Base-by-base conservation (phyloP, 768 basidiomycete species). In the Hypholoma sublateritium region DNA sequence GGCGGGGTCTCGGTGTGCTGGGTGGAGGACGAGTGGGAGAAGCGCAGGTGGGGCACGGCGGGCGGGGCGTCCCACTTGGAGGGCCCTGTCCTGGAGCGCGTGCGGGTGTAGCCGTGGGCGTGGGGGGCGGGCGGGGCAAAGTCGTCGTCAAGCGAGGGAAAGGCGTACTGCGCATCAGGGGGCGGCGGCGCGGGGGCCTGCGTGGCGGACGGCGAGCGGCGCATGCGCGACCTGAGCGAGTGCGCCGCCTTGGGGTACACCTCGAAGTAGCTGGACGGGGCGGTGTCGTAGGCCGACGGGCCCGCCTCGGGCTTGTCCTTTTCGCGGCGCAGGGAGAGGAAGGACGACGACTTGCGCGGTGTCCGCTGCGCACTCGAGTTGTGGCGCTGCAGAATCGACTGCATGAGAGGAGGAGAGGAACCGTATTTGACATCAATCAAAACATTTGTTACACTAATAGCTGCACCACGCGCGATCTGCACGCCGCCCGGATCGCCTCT, bases 1-100 rank as follows among this genome's bases (percentile, higher is more conserved):
- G 88, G 90, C 44, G 87, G 83, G 1, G 87, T 87, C 63, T 87
- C 89, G 4, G 82, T 78, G n/a, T 85, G 80, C 47, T 83, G 79
- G 28, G 85, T 85, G 0, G 88, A 89, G 2, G 87, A 79, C 17
- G 79, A 84, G 50, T 83, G 84, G 47, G 89, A 91, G 68, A 84
- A 80, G 59, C 83, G 80, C 55, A 83, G 72, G 63, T 81, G 73
- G 45, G 85, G 80, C 61, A 81, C 73, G 50, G 78, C 63, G 50
- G 77, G 63, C 34, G 65, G 35, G 16, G 77, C 72, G 56, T 77
- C 70, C 78, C 81, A 81, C 59, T 72, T 74, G 24, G 74, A 85
- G 24, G 84, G 85, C 7, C 85, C 84, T 11, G 85, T 85, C 50
- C 78, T 77, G 25, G 84, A 85, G 36, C 85, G 79, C 16, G 77